A percentile compares a stretch with the other conserved stretches of the same genome.
phyloP scores from a whole-genome alignment of 495 filamentous ascomycete species.

The Aspergillus bertholletiae region DNA sequence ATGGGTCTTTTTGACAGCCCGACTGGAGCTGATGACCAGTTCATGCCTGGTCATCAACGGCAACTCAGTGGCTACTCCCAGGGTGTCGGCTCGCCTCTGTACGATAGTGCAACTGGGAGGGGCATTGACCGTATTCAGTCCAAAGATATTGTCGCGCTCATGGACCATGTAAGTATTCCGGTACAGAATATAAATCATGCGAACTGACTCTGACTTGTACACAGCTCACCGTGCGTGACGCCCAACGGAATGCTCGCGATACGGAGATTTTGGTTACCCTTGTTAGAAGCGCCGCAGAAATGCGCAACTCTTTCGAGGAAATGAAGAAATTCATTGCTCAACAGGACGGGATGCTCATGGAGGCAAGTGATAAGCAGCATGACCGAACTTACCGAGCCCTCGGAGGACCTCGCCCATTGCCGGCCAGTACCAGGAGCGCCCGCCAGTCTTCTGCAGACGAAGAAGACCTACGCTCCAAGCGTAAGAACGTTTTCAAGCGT shows the following conservation, averaged over 20 bases:
- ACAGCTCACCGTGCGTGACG: conserved; percentile 91
- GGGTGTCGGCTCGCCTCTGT: conserved; percentile 70
- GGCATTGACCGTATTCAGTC: conserved; percentile 93
- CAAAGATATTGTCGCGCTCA: conserved; percentile 93
- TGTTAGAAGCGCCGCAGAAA: conserved; percentile 90
- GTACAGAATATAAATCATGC: neutral
- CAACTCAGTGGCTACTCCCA: conserved; percentile 89
- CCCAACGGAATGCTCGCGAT: conserved; percentile 92
- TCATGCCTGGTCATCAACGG: conserved; percentile 57
- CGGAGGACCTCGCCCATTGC: conserved; percentile 83
- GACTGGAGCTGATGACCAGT: conserved; percentile 58
- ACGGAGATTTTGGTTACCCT: conserved; percentile 95
- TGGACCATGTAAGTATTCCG: conserved; percentile 79
- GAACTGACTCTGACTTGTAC: conserved; percentile 22
- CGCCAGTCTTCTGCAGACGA: conserved; percentile 55
- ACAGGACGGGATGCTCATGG: conserved; percentile 79
- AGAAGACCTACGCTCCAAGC: conserved; percentile 75
- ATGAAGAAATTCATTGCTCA: conserved; percentile 90
- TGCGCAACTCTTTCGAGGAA: conserved; percentile 95
- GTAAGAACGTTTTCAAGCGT: conserved; percentile 83
- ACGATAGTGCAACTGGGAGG: conserved; percentile 83
- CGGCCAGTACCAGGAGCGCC: conserved; percentile 49
- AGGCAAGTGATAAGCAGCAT: conserved; percentile 78
- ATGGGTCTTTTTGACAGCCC: conserved; percentile 57
- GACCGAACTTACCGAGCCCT: conserved; percentile 79